phyloP scores from a whole-genome alignment of 2,329 filamentous ascomycete species.

The Magnaporthiopsis poae region DNA sequence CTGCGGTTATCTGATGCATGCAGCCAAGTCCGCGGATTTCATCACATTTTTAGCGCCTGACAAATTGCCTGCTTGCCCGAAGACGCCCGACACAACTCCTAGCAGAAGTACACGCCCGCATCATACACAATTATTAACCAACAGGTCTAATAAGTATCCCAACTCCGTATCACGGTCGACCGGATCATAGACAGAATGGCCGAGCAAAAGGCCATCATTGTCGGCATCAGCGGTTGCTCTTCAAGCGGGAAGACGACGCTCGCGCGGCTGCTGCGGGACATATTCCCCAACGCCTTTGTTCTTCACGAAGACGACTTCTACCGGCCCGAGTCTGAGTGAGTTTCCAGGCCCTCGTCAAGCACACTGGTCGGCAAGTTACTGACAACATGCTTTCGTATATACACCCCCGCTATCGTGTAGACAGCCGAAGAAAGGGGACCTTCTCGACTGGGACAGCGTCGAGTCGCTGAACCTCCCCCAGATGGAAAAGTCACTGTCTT shows the following conservation, averaged over 20 bases:
- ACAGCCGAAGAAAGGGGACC: conserved; percentile 45
- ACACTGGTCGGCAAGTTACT: background rate
- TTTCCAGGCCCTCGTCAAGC: too few species aligned
- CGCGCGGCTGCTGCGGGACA: conserved; percentile 69
- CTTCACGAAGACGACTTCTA: conserved; percentile 97
- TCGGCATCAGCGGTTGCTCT: conserved; percentile 81
- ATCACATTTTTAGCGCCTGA: too few species aligned
- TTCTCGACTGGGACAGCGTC: conserved; percentile 88
- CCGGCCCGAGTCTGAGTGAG: conserved; percentile 62
- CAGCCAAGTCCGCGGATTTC: too few species aligned
- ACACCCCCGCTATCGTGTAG: conserved; percentile 23
- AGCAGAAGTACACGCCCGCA: background rate
- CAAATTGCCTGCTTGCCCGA: too few species aligned
- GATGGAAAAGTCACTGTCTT: conserved; percentile 55
- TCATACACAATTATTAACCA: background rate
- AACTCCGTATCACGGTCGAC: background rate
- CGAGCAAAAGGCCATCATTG: conserved; percentile 46
- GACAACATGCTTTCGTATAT: too few species aligned
- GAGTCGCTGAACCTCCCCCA: conserved; percentile 63
- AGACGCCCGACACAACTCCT: background rate
- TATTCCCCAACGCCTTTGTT: conserved; percentile 70
- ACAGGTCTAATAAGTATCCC: background rate
- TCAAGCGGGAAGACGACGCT: conserved; percentile 94
- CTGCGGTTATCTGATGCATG: too few species aligned
- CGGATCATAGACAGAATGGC: conserved; percentile 19